Base-by-base conservation (phyloP, 2,329 filamentous ascomycete genomes). In the Diaporthe sp. region DNA sequence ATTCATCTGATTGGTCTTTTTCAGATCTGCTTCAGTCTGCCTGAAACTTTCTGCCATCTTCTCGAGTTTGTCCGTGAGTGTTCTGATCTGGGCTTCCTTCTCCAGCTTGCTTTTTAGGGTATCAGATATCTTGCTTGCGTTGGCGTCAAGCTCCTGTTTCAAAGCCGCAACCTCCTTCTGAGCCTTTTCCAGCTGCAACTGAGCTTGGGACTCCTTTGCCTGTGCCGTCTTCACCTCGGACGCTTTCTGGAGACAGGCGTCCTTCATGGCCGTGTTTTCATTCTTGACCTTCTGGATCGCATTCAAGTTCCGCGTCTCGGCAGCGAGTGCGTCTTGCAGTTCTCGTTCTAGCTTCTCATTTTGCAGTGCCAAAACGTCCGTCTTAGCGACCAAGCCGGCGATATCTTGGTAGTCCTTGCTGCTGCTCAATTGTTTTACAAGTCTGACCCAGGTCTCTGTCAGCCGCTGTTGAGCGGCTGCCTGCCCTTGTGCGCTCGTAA, bases 11-110 rank as follows among this genome's bases (percentile, higher is more conserved):
- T n/a, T 28, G n/a, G 10, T 15, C n/a, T 15, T 25, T 13, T 53
- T 53, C n/a, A 53, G 51, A 53, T 53, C n/a, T 25, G 51, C 51
- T 53, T 53, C 51, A n/a, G n/a, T 53, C 17, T 53, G n/a, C 51
- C n/a, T 53, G n/a, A 28, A 25, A 12, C 10, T 25, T 25, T 53
- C 51, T 53, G 8, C 12, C 51, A 53, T 25, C n/a, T 53, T 28
- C n/a, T 53, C n/a, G 10, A 25, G 25, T 53, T 13, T 25, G 10
- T 28, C 51, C 51, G n/a, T 12, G n/a, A 53, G 51, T 2, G 8
- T 28, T 28, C 51, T 53, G 22, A 53, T 15, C 12, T 25, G 51
- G 51, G 51, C 10, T 13, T 53, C 51, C 12, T 10, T 53, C 4
- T 53, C n/a, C n/a, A 12, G n/a, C n/a, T 53, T 53, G 51, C 51